Evolutionary conservation across 768 basidiomycete species (phyloP), one percentile per base, ranked within the genome.

Genomic region (Lyophyllum shimeji): DNA sequence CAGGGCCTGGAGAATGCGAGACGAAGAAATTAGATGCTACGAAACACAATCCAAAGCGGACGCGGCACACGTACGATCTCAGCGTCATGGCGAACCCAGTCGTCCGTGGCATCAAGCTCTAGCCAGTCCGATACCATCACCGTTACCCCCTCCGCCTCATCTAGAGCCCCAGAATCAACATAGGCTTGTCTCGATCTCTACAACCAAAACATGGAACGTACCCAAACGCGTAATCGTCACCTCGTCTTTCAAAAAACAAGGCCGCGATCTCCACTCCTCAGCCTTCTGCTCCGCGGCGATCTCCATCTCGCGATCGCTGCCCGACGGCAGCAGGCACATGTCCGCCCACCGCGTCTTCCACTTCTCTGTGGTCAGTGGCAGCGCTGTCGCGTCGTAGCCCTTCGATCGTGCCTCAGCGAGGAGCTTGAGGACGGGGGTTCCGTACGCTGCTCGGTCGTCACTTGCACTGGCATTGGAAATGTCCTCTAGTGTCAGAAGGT

Each of bases 71-170:
- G 72, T 69, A 95, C 95, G 52, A 96, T 90, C 73, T 96, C 97
- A 44, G 94, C 89, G 67, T 99, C 97, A 64, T 96, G 93, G 44
- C 97, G 84, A 52, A 98, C 87, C 80, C 95, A 93, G 64, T 94
- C 93, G 71, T 98, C 95, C 0, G 83, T 75, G 7, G 93, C 87
- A 72, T 99, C 97, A 37, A 99, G 78, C 69, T 97, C 93, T 2
- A 99, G 79, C 97, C 97, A 99, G 53, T 95, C 92, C 1, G 95
- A 94, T 7, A 90, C 79, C 69, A 97, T 82, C 4, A 79, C 87
- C 13, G 91, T 84, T 34, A 90, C 74, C 24, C 79, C 79, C 56
- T 89, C 85, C 9, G 85, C 82, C 64, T 93, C 90, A 69, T 91
- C 91, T 93, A 62, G 23, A 18, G 8, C 21, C 12, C 24, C 37